Evolutionary conservation across 2,329 filamentous ascomycete genomes (phyloP), one percentile per base, ranked within the genome.

Genomic region (Colletotrichum acutatum): DNA sequence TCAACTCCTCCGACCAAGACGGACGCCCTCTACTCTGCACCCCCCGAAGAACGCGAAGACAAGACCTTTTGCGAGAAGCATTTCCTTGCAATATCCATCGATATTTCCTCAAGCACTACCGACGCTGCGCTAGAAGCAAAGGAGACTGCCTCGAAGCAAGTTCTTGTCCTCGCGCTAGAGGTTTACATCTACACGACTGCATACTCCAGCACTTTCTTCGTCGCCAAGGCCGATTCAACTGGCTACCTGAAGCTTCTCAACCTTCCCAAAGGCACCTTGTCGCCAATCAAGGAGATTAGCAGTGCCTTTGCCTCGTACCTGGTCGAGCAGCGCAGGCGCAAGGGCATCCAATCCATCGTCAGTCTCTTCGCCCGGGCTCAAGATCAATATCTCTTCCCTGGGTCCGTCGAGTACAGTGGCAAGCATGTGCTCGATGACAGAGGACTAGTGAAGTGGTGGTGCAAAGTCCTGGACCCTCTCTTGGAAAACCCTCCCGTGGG

Each of bases 211-310:
- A 98, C 94, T 4, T 89, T 98, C 66, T 99, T 99, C 81, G 93
- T 99, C 28, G 96, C 95, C 75, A 99, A 99, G 83, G 97, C 97
- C 61, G 97, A 99, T 84, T 98, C 97, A 11, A 98, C 96, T 0
- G 97, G 97, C 28, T 97, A 95, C 80, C 84, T 98, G 11, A 86
- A 91, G 76, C 86, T 93, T 2, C 85, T 95, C 46, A 84, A 89
- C 22, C 85, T 94, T 0, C 89, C 91, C 19, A 89, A 85, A 76
- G 87, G 89, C n/a, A 86, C 88, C 0, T 86, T 90, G 0, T 97
- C 94, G 4, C 95, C 95, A 0, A 88, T 98, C 62, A 91, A 93
- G 74, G 87, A 91, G 37, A 89, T 97, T 57, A 93, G 92, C 60
- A 90, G 91, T 5, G 89, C 91, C 0, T 98, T 98, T 76, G 82